Conservation (phyloP, 257 asterid species). For the Echites panduratus region DNA sequence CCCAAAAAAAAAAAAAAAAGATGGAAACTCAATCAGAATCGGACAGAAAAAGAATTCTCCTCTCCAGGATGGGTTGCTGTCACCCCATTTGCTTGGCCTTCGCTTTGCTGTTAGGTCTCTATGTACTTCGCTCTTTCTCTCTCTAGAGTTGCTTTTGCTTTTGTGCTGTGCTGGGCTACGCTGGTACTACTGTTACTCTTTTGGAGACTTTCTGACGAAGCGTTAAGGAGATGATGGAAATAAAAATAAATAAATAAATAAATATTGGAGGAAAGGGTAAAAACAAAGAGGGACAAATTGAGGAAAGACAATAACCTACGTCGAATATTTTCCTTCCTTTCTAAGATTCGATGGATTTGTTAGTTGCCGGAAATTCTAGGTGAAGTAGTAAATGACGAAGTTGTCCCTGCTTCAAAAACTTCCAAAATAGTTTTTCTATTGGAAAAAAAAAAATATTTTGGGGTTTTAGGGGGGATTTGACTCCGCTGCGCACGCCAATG, state of each 20-base stretch:
- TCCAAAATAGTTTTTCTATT: background rate
- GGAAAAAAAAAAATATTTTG: background rate
- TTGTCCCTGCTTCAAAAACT: slow-evolving; percentile 28
- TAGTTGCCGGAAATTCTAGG: background rate
- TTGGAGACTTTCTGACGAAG: slow-evolving; percentile 8
- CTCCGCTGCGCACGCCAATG: background rate
- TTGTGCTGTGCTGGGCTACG: slow-evolving; percentile 9
- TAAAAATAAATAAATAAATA: background rate
- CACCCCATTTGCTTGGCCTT: background rate
- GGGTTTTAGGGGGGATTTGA: slow-evolving; percentile 4
- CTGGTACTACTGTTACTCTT: background rate
- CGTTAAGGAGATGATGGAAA: background rate
- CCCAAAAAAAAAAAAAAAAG: slow-evolving; percentile 19
- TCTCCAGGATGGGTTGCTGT: background rate
- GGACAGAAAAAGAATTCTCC: background rate
- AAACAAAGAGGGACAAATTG: background rate
- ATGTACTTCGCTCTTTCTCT: slow-evolving; percentile 5
- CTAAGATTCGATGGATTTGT: background rate
- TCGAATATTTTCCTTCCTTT: background rate
- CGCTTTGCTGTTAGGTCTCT: slow-evolving; percentile 16
- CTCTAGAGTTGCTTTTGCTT: slow-evolving; percentile 12
- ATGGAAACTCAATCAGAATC: slow-evolving; percentile 14
- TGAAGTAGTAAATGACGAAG: slow-evolving; percentile 16
- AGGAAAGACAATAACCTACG: background rate
- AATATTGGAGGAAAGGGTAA: background rate